Conservation (phyloP, 306 rosid species). For the Vigna trinervia region DNA sequence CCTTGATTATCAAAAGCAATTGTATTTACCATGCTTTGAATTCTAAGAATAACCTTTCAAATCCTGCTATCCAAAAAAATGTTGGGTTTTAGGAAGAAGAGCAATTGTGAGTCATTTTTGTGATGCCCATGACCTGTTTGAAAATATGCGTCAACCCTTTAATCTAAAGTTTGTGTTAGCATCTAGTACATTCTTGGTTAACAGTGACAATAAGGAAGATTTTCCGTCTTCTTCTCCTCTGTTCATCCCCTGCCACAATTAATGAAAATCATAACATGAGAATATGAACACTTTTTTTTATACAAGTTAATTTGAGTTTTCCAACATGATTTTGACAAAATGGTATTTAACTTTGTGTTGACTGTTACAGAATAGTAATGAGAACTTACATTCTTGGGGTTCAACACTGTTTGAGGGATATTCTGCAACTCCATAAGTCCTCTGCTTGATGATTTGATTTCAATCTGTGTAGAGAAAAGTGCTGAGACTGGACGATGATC, state of each 20-base stretch:
- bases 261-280: slow-evolving; percentile 12
- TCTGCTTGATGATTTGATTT: slow-evolving; percentile 54
- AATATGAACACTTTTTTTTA: not conserved
- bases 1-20: slow-evolving; percentile 22
- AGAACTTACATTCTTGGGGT: slow-evolving; percentile 59
- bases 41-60: slow-evolving; percentile 35
- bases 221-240: slow-evolving; percentile 46
- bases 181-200: slow-evolving; percentile 40
- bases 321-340: not conserved
- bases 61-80: slow-evolving; percentile 14
- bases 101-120: slow-evolving; percentile 36
- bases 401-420: slow-evolving; percentile 45
- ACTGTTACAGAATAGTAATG: not conserved
- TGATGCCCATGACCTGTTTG: slow-evolving; percentile 15
- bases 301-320: not conserved
- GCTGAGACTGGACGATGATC: slow-evolving; percentile 98
- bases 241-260: slow-evolving; percentile 44
- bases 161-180: slow-evolving; percentile 36
- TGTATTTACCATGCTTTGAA: slow-evolving; percentile 24
- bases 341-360: not conserved
- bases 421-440: slow-evolving; percentile 49
- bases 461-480: slow-evolving; percentile 77
- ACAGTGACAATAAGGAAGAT: slow-evolving; percentile 37
- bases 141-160: slow-evolving; percentile 31
- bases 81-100: slow-evolving; percentile 30